phyloP scores from a whole-genome alignment of 2,329 filamentous ascomycete species.

The Aspergillus sp. region DNA sequence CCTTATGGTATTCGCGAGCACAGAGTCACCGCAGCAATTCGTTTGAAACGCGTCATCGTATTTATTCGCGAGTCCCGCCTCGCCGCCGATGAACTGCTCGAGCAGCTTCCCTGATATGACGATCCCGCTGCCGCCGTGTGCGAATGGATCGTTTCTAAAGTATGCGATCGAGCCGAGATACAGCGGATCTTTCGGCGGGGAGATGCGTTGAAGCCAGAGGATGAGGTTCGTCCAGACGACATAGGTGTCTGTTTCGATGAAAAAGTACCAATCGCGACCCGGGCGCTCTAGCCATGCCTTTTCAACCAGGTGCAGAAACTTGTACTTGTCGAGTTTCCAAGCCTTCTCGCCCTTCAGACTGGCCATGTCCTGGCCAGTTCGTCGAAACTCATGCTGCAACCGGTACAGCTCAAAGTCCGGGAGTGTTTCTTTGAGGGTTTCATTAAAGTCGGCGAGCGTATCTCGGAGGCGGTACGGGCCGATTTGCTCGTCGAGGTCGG shows the following conservation, averaged over 20 bases:
- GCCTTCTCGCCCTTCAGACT: slow-evolving; percentile 34
- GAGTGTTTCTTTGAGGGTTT: slow-evolving; percentile 49
- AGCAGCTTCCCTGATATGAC: slow-evolving; percentile 57
- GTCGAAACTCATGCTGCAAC: slow-evolving; percentile 49
- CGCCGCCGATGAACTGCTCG: slow-evolving; percentile 50
- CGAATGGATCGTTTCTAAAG: slow-evolving; percentile 52
- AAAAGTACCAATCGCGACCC: slow-evolving; percentile 63
- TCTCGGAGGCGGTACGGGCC: slow-evolving; percentile 39
- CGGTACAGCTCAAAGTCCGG: slow-evolving; percentile 56
- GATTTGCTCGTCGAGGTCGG: slow-evolving; percentile 37
- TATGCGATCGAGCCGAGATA: slow-evolving; percentile 59
- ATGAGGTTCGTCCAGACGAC: slow-evolving; percentile 59
- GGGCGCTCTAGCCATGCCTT: slow-evolving; percentile 58
- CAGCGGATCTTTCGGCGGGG: slow-evolving; percentile 50
- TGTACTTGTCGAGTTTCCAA: slow-evolving; percentile 66
- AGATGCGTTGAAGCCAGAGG: slow-evolving; percentile 49
- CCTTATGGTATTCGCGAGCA: slow-evolving; percentile 55
- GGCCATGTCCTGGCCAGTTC: slow-evolving; percentile 47
- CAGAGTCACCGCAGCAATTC: slow-evolving; percentile 58
- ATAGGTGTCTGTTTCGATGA: slow-evolving; percentile 64
- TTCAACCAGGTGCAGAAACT: slow-evolving; percentile 64
- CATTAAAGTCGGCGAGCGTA: slow-evolving; percentile 39
- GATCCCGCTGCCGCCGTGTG: slow-evolving; percentile 61
- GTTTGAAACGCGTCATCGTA: slow-evolving; percentile 51
- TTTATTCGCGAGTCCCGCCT: slow-evolving; percentile 51